phyloP scores from a whole-genome alignment of 2,329 filamentous ascomycete genomes.

The Orbilia brochopaga region DNA sequence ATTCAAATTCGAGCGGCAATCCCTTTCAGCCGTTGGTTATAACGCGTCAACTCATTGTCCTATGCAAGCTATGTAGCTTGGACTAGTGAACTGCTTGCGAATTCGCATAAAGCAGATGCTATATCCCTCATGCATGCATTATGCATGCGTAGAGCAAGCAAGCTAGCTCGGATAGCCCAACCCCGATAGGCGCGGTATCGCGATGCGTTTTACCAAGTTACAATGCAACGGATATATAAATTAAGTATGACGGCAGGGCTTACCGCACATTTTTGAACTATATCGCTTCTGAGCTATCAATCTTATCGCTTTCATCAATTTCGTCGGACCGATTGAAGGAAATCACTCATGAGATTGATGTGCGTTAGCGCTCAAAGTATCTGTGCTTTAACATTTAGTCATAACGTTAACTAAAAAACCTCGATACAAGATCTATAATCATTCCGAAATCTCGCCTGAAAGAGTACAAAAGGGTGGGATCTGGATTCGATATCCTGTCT shows the following conservation, averaged over 20 bases:
- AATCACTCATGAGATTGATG: constrained; percentile 29
- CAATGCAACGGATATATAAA: constrained; percentile 5
- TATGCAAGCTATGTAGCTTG: no score
- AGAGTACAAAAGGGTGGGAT: neutral
- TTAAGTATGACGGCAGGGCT: neutral
- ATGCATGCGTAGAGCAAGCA: no score
- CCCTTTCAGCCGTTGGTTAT: no score
- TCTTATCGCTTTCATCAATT: constrained; percentile 37
- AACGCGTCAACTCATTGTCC: no score
- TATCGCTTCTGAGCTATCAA: neutral
- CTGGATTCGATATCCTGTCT: neutral
- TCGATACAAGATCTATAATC: constrained; percentile 13
- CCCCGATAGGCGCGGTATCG: constrained; percentile 23
- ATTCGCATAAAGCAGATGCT: constrained; percentile 6
- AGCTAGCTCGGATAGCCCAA: constrained; percentile 25
- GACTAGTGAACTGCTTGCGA: no score
- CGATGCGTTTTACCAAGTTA: neutral
- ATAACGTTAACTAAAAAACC: constrained; percentile 44
- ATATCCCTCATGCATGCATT: constrained; percentile 27
- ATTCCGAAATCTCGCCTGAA: constrained; percentile 48
- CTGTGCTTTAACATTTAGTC: constrained; percentile 20
- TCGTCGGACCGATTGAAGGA: constrained; percentile 14
- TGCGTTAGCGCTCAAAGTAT: neutral
- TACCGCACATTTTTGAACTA: no score
- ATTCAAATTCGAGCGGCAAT: no score